Base-by-base conservation (phyloP, 192 early-diverging fungal genomes). In the Powellomyces hirtus region DNA sequence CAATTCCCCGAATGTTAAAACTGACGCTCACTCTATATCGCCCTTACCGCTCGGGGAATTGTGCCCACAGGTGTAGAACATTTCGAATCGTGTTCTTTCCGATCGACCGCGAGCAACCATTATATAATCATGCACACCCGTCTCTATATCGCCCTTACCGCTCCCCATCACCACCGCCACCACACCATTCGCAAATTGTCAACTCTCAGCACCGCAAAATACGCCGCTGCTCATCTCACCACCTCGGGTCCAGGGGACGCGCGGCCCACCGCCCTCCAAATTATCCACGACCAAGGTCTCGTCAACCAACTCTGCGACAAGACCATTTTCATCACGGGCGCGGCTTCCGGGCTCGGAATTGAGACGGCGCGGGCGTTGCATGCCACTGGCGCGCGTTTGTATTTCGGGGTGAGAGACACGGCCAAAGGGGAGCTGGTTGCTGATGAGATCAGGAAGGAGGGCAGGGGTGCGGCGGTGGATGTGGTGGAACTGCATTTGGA, bases 401-500 rank as follows among this genome's bases (percentile, higher is more conserved):
- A 16, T 8, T 13, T 20, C 24, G 51, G 70, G 30, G 35, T n/a
- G 52, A 30, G 38, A 0, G 68, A 35, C 8, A 67, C 56, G 13
- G 77, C 37, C 1, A 30, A 75, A 30, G 64, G 40, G 10, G 11
- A n/a, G 10, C 10, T 59, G 7, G 72, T 65, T n/a, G 53, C 44
- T 4, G 75, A 62, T 20, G 27, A 52, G 13, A 62, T 72, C 64
- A 38, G 36, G 22, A 33, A 27, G 36, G n/a, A n/a, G n/a, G 67
- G 36, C 26, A n/a, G 68, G 6, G 53, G 63, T 16, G 46, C 52
- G 35, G n/a, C n/a, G n/a, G 34, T 49, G 49, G 56, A 65, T 42
- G 53, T 52, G 24, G 56, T 81, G 16, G 40, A 42, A 42, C 40
- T 42, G 11, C 71, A 81, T 42, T 66, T 81, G 4, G 50, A 27